Percentiles rank a stretch among this genome's conserved stretches.
Evolutionary conservation across 176 grass and related monocot genomes (phyloP).

Genomic region (Aegilops longissima): DNA sequence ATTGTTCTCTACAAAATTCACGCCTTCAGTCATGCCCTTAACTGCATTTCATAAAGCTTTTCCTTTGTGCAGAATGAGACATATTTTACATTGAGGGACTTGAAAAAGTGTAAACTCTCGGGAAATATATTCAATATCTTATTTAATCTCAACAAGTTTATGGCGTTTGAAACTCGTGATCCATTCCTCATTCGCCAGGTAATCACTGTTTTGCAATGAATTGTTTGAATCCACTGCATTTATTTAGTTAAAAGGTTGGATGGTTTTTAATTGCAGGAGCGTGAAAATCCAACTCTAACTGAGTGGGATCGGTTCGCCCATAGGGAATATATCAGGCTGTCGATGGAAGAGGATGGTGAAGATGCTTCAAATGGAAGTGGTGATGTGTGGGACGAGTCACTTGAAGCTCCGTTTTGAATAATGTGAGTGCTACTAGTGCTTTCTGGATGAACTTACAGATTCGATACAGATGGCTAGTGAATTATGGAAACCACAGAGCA

Average conservation of each 20-base stretch:
- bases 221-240: conserved; percentile 4
- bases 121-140: conserved; percentile 99
- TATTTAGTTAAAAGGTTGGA: conserved; percentile 19
- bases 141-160: conserved; percentile 99
- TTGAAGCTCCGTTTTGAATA: conserved; percentile 91
- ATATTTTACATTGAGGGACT: conserved; percentile 78
- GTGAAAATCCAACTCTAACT: conserved; percentile 93
- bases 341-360: conserved; percentile 99
- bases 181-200: conserved; percentile 99
- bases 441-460: conserved; percentile 2
- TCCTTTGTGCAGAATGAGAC: conserved; percentile 68
- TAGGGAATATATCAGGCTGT: conserved; percentile 96
- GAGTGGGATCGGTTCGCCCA: conserved; percentile 99
- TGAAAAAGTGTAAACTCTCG: conserved; percentile 91
- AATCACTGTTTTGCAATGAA: conserved; percentile 26
- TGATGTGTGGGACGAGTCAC: conserved; percentile 99
- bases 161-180: conserved; percentile 99
- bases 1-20: neutral
- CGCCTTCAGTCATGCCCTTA: conserved; percentile 5
- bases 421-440: conserved; percentile 44
- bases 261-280: conserved; percentile 57
- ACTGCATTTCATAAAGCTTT: conserved; percentile 40
- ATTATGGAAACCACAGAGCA: neutral
- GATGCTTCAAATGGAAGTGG: conserved; percentile 99
- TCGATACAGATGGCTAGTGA: neutral